Evolutionary conservation across 1,284 basidiomycete species (phyloP).

Genomic region (Apiotrichum mycotoxinovorans): DNA sequence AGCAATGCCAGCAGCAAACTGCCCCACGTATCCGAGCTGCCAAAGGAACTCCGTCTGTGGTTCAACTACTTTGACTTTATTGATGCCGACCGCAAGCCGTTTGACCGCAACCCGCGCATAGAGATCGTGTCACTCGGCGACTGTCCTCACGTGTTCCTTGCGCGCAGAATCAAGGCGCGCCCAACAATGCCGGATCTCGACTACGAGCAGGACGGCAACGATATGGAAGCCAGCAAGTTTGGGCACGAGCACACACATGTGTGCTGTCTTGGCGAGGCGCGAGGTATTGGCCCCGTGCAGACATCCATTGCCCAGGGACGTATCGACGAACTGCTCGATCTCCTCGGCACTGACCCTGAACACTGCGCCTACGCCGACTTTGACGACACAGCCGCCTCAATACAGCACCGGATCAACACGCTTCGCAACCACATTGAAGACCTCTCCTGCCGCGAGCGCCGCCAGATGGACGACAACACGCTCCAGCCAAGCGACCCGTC

Average conservation of each 20-base stretch:
- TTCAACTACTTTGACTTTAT: constrained; percentile 78
- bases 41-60: constrained; percentile 57
- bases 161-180: constrained; percentile 56
- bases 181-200: constrained; percentile 44
- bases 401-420: constrained; percentile 25
- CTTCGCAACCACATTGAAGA: constrained; percentile 32
- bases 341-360: constrained; percentile 6
- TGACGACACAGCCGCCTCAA: neutral
- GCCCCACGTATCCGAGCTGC: constrained; percentile 32
- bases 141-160: constrained; percentile 81
- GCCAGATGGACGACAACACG: constrained; percentile 36
- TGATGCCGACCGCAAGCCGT: constrained; percentile 68
- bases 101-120: constrained; percentile 58
- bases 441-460: constrained; percentile 25
- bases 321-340: constrained; percentile 32
- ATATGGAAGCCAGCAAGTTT: constrained; percentile 66
- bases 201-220: constrained; percentile 12
- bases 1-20: constrained; percentile 2
- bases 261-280: constrained; percentile 68
- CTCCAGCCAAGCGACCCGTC: constrained; percentile 14
- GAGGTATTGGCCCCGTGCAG: constrained; percentile 69
- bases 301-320: constrained; percentile 62
- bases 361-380: neutral
- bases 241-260: constrained; percentile 80
- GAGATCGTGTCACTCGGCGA: constrained; percentile 68